phyloP scores from a whole-genome alignment of 192 early-diverging fungal species.

The Kappamyces sp. region DNA sequence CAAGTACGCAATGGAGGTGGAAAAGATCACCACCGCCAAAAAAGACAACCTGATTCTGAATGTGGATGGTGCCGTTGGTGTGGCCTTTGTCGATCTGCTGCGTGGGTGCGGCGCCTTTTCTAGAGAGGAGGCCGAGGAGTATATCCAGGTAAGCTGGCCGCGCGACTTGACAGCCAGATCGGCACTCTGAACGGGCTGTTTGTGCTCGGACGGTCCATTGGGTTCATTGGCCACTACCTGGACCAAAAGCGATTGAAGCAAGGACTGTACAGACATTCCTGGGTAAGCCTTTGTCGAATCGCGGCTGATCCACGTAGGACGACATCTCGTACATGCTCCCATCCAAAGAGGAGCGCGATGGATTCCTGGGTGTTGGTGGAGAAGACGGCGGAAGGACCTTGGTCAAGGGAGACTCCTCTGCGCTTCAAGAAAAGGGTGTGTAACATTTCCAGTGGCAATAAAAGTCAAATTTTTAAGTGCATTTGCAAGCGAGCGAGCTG shows the following conservation, averaged over 20 bases:
- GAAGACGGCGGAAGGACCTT: no score
- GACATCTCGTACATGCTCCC: constrained; percentile 20
- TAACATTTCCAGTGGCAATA: no score
- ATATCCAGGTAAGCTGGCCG: constrained; percentile 51
- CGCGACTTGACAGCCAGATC: constrained; percentile 47
- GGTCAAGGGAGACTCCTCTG: no score
- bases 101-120: constrained; percentile 89
- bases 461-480: no score
- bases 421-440: no score
- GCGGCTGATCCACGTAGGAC: constrained; percentile 20
- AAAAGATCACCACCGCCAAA: constrained; percentile 93
- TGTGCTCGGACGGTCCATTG: constrained; percentile 89
- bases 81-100: constrained; percentile 92
- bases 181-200: constrained; percentile 96
- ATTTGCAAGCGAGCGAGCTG: no score
- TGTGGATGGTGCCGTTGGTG: constrained; percentile 90
- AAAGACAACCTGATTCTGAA: constrained; percentile 98
- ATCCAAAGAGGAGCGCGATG: no score
- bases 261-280: constrained; percentile 95
- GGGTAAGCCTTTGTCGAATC: constrained; percentile 94
- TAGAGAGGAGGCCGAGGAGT: constrained; percentile 92
- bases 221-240: constrained; percentile 96
- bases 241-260: constrained; percentile 99
- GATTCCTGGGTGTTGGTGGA: no score
- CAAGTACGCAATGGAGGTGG: constrained; percentile 89